Evolutionary conservation across 2,329 filamentous ascomycete genomes (phyloP), one percentile per base, ranked within the genome.

Genomic region (Chalara sp.): DNA sequence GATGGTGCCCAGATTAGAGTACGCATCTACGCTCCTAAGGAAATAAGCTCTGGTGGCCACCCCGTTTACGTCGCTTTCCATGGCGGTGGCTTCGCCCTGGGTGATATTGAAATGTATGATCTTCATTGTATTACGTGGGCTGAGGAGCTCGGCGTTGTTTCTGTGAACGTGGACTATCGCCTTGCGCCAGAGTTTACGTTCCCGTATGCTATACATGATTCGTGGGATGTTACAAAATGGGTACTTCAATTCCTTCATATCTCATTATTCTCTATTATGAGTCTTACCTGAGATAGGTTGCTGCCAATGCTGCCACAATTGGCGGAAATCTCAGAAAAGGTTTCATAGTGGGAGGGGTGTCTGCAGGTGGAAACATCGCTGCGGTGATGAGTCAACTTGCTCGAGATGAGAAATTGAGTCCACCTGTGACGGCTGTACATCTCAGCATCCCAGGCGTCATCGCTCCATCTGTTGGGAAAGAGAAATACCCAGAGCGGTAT

Each of bases 281-380:
- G 21, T 32, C 32, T 35, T 39, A 37, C 13, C 44, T 30, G 47
- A 55, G 54, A 21, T 21, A 21, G 21, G 12, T 64, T 35, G 67
- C 67, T 10, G 54, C 63, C 11, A 71, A 76, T 50, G 70, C 72
- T 13, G 35, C 59, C 28, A 29, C 29, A 21, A 56, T 75, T 4
- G 67, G 65, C 6, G 70, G 70, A 7, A 67, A 76, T 50, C 67
- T 71, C 0, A 60, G 63, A 5, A 64, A 65, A 10, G 75, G 74
- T 0, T 77, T 79, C 53, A 53, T 79, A n/a, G 51, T 76, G 10
- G 74, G 73, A 12, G 76, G 76, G 1, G 67, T 68, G 1, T 75
- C 71, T 8, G 73, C 76, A 5, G 73, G 72, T 12, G 72, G 65
- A 10, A 70, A 70, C 46, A 63, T 73, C 28, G 53, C 65, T 5